Conservation (phyloP, 352 stramenopile species). For the Phytopythium chamaehyphon region DNA sequence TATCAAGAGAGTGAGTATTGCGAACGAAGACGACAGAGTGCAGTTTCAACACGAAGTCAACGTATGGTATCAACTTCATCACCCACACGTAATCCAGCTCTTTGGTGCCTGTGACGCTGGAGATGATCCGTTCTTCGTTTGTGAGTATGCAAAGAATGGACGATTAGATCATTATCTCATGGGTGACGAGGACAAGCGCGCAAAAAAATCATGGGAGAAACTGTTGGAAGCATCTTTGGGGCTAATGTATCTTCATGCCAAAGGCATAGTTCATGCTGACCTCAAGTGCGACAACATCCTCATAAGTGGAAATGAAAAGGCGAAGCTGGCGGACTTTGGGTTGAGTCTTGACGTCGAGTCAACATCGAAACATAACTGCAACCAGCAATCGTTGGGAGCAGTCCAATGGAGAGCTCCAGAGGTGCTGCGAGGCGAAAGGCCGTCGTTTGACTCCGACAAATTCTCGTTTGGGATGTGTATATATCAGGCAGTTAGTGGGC, state of each 20-base stretch:
- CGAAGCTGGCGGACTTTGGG: constrained; percentile 18
- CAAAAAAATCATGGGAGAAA: constrained; percentile 7
- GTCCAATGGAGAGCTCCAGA: constrained; percentile 9
- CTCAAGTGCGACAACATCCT: constrained; percentile 28
- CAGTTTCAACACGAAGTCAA: constrained; percentile 18
- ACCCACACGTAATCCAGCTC: constrained; percentile 24
- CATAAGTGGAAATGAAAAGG: constrained; percentile 7
- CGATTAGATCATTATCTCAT: constrained; percentile 1
- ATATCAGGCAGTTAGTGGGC: constrained; percentile 3
- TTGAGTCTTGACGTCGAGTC: constrained; percentile 3
- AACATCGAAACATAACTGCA: constrained; percentile 1
- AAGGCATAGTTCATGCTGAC: constrained; percentile 16
- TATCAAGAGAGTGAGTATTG: constrained; percentile 9
- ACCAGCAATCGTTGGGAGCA: background rate
- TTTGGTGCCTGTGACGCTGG: constrained; percentile 23
- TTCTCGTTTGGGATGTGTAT: constrained; percentile 13
- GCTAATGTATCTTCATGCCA: constrained; percentile 12
- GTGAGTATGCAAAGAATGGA: constrained; percentile 11
- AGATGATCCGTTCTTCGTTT: constrained; percentile 15
- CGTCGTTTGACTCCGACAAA: constrained; percentile 6
- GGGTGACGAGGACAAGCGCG: background rate
- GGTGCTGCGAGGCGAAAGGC: background rate
- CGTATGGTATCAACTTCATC: constrained; percentile 21
- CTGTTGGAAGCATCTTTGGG: constrained; percentile 18
- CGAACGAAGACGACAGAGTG: constrained; percentile 7